Evolutionary conservation across 2,329 filamentous ascomycete genomes (phyloP).

Genomic region (Colletotrichum acutatum): DNA sequence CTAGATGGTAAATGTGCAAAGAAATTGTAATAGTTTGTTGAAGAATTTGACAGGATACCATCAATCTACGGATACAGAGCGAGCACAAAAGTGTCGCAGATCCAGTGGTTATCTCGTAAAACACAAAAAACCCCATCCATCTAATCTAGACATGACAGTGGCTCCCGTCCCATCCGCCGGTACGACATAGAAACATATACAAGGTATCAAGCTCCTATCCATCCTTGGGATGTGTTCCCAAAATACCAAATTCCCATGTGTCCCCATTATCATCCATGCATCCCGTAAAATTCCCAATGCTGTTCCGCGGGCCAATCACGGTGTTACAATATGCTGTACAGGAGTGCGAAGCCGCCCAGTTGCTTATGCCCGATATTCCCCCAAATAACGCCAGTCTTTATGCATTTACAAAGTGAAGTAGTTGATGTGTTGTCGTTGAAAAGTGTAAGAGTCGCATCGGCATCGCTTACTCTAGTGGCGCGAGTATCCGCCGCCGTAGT

Average conservation of each 20-base stretch:
- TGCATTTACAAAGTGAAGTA: background rate
- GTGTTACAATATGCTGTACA: conserved; percentile 17
- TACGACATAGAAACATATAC: background rate
- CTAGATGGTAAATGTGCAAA: background rate
- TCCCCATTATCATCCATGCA: background rate
- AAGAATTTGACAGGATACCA: background rate
- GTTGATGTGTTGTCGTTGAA: background rate
- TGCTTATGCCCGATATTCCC: background rate
- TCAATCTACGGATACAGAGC: background rate
- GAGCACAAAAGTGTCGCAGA: background rate
- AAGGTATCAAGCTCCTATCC: background rate
- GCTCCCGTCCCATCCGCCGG: background rate
- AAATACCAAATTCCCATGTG: background rate
- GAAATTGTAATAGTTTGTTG: background rate
- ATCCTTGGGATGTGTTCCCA: background rate
- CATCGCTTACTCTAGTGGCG: background rate
- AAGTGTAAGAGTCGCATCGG: background rate
- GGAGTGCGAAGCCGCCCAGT: background rate
- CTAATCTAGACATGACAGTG: background rate
- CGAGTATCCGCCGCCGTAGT: conserved; percentile 39
- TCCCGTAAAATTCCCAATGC: background rate
- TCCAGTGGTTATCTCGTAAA: background rate
- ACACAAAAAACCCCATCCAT: background rate
- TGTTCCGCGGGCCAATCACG: background rate
- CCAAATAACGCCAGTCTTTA: conserved; percentile 5